Evolutionary conservation across 202 grass and related monocot genomes (phyloP).

Genomic region (Carex arenaria): DNA sequence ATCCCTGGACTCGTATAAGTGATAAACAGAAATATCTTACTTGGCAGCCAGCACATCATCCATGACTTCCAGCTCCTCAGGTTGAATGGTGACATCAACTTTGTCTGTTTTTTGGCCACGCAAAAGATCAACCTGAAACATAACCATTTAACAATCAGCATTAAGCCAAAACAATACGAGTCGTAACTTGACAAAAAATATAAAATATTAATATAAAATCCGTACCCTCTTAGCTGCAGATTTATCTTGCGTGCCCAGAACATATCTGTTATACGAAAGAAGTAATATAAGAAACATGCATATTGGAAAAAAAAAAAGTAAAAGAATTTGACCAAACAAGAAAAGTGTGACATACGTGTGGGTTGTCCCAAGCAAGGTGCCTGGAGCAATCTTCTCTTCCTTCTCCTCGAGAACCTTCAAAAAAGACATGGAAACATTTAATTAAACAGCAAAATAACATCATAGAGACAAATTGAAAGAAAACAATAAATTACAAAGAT

Average conservation of each 20-base stretch:
- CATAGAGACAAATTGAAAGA: neutral
- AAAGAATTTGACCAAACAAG: neutral
- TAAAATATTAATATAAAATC: neutral
- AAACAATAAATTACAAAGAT: too few species aligned
- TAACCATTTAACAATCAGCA: neutral
- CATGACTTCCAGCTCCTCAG: slow-evolving; percentile 93
- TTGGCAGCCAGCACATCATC: slow-evolving; percentile 96
- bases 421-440: neutral
- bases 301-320: neutral
- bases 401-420: slow-evolving; percentile 87
- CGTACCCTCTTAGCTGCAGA: slow-evolving; percentile 73
- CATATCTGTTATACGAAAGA: slow-evolving; percentile 45
- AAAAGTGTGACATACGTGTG: slow-evolving; percentile 59
- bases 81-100: slow-evolving; percentile 97
- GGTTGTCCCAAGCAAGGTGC: slow-evolving; percentile 69
- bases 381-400: slow-evolving; percentile 79
- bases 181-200: neutral
- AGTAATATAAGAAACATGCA: slow-evolving; percentile 5
- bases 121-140: slow-evolving; percentile 81
- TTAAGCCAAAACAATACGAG: neutral
- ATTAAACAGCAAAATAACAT: neutral
- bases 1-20: neutral
- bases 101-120: slow-evolving; percentile 90
- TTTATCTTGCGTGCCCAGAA: slow-evolving; percentile 74
- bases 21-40: slow-evolving; percentile 40